phyloP scores from a whole-genome alignment of 495 filamentous ascomycete species.

The Tricharina praecox region DNA sequence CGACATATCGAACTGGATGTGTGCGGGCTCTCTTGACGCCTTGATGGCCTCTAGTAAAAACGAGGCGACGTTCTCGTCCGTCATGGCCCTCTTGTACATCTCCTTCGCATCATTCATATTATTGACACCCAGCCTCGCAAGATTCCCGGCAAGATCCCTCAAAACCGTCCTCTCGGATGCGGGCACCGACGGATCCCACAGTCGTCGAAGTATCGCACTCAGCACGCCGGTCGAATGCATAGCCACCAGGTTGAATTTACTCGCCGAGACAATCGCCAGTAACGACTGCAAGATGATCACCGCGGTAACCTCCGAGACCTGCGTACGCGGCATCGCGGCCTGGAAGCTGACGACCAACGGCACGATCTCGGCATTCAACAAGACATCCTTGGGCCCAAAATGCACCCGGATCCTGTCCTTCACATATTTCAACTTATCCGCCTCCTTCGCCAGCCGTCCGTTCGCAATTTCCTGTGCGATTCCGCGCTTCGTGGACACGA shows the following conservation, averaged over 20 bases:
- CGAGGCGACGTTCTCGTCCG: constrained; percentile 43
- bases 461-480: constrained; percentile 8
- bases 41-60: constrained; percentile 61
- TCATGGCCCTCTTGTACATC: constrained; percentile 49
- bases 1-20: constrained; percentile 87
- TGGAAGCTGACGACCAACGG: constrained; percentile 50
- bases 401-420: constrained; percentile 32
- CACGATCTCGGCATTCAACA: constrained; percentile 48
- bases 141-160: constrained; percentile 38
- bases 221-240: constrained; percentile 65
- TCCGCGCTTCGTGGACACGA: constrained; percentile 25
- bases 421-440: constrained; percentile 26
- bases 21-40: constrained; percentile 55
- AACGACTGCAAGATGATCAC: constrained; percentile 43
- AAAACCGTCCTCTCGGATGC: constrained; percentile 41
- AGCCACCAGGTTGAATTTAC: constrained; percentile 56
- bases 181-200: constrained; percentile 40
- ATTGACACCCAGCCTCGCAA: constrained; percentile 54
- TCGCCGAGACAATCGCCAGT: constrained; percentile 37
- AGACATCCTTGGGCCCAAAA: constrained; percentile 37
- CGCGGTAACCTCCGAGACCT: constrained; percentile 36
- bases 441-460: constrained; percentile 8
- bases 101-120: constrained; percentile 61
- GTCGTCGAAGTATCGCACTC: constrained; percentile 48
- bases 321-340: constrained; percentile 38